Evolutionary conservation across 257 asterid genomes (phyloP), one percentile per base, ranked within the genome.

Genomic region (Striga asiatica): DNA sequence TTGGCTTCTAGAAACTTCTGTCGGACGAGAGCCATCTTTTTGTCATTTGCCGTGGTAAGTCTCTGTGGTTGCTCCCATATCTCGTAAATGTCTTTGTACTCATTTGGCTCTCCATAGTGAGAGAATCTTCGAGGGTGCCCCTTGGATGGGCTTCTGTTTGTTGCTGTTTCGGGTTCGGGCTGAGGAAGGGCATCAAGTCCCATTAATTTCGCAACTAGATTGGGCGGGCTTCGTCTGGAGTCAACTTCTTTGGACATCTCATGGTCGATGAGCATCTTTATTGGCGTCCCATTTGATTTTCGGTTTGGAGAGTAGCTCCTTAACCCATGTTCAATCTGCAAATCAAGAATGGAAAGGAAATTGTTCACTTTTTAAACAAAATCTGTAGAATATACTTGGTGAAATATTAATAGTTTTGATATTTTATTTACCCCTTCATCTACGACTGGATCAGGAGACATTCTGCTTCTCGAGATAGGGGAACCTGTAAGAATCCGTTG

Each of bases 161-260:
- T 60, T 46, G 79, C 70, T 56, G 82, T 46, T 60, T 69, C 81
- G 63, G 89, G 66, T 56, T 76, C 82, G 50, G 72, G 82, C 35
- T 57, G 81, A 24, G 97, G 94, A 78, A 88, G 85, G 70, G 85
- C 52, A 68, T 93, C 97, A 61, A 93, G 99, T 35, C 99, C 99
- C 99, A 93, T 93, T 68, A 93, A 57, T 77, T 85, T 93, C 35
- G 97, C 99, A 67, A 93, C 93, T 52, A 93, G 69, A 76, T 80
- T 81, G 50, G 99, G 81, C 20, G 93, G 81, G 64, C 81, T 79
- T 35, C 73, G 77, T 46, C 71, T 67, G 31, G 71, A 56, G 39
- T 74, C 80, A 3, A 76, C 71, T 54, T 92, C 97, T 65, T 79
- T 88, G 56, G 97, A 82, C 97, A 92, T 88, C 67, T 92, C 99